Conservation (phyloP, 1,284 basidiomycete species). For the Boletus mariae region DNA sequence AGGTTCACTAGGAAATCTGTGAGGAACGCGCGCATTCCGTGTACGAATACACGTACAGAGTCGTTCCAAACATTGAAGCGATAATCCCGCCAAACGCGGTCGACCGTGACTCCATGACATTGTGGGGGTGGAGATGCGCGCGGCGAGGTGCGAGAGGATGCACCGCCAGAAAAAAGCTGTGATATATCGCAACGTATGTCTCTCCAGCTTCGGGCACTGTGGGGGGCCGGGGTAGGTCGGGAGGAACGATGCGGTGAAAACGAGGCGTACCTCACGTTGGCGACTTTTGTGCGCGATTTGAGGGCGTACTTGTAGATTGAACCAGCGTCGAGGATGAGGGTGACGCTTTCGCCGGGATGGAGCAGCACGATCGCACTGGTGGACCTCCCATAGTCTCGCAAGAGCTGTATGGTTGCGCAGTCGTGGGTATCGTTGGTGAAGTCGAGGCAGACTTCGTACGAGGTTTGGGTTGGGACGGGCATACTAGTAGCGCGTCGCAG, state of each 20-base stretch:
- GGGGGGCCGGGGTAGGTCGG: slow-evolving; percentile 2
- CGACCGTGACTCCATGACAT: slow-evolving; percentile 57
- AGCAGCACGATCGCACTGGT: slow-evolving; percentile 54
- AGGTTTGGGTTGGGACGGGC: slow-evolving; percentile 44
- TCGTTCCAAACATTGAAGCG: slow-evolving; percentile 58
- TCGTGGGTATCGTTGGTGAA: slow-evolving; percentile 67
- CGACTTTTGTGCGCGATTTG: slow-evolving; percentile 61
- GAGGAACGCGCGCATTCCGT: neutral
- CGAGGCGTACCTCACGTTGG: slow-evolving; percentile 60
- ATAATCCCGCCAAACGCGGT: slow-evolving; percentile 64
- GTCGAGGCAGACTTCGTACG: slow-evolving; percentile 63
- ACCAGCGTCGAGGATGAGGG: slow-evolving; percentile 65
- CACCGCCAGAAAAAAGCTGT: slow-evolving; percentile 48
- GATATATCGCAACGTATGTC: slow-evolving; percentile 60
- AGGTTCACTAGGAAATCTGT: slow-evolving; percentile 22
- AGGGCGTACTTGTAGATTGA: slow-evolving; percentile 65
- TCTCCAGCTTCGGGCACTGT: slow-evolving; percentile 62
- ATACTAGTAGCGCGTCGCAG: slow-evolving; percentile 31
- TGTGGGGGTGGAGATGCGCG: slow-evolving; percentile 32
- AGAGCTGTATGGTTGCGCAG: slow-evolving; percentile 59
- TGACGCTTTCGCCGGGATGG: slow-evolving; percentile 59
- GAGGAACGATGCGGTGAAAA: slow-evolving; percentile 5
- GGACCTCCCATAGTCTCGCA: slow-evolving; percentile 59
- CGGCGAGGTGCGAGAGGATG: slow-evolving; percentile 29
- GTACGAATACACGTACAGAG: slow-evolving; percentile 23